Base-by-base conservation (phyloP, 495 filamentous ascomycete genomes). In the Tricharina praecox region DNA sequence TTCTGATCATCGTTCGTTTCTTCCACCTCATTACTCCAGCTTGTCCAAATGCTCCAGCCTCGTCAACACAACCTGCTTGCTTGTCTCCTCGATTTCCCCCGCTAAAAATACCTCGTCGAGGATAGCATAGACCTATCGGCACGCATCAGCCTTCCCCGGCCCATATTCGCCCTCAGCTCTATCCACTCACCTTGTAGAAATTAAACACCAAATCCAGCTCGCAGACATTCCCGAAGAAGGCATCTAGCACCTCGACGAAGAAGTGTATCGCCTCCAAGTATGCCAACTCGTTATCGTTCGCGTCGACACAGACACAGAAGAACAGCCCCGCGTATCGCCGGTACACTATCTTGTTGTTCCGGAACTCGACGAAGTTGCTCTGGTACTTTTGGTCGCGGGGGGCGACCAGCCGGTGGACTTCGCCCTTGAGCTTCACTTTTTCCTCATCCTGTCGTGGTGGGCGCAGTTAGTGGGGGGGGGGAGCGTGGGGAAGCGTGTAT, bases 191-290 rank as follows among this genome's bases (percentile, higher is more conserved):
- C 74, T 87, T 87, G 64, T 85, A 86, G 60, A 87, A 97, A 66
- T 95, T 96, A 67, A 97, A 97, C 51, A 97, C 92, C 66, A 97
- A 68, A 72, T 97, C 90, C 65, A 97, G 71, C 70, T 97, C 90
- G 67, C 90, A 97, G 45, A 97, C 90, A 64, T 97, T 97, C 55
- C 90, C 90, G 63, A 97, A 97, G 69, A 97, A 97, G 55, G 82
- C 74, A 72, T 97, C 90, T 58, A 97, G 71, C 52, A 97, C 90
- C 68, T 97, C 90, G 51, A 97, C 90, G 61, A 97, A 96, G 69
- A 97, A 96, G 70, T 97, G 90, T 62, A 97, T 94, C 0, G 88
- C 90, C 65, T 97, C 90, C 45, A 97, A 70, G 63, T 90, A 97
- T 35, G 92, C 87, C 32, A 97, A 70, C 69, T 96, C 90, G 67